Percentiles rank a stretch among this genome's conserved stretches.
These are phyloP conservation scores for Setomelanomma holmii DNA, from an alignment of 2,329 filamentous ascomycete genomes.

Conservation along the genomic window DNA sequence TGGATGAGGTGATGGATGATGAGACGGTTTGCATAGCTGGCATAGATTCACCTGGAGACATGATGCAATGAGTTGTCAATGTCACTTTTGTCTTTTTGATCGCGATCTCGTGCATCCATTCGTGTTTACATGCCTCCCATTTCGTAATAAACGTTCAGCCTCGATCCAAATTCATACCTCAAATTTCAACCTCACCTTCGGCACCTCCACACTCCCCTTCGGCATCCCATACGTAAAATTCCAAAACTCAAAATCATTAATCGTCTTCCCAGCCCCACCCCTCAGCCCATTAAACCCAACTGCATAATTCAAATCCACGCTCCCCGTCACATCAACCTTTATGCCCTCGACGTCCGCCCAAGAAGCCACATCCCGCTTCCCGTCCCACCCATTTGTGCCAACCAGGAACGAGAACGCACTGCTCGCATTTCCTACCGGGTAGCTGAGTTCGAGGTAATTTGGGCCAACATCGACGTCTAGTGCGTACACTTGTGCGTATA, in stretches of 20 bases:
- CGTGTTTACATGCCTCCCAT: neutral
- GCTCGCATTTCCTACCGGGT: constrained; percentile 59
- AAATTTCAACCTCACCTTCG: constrained; percentile 33
- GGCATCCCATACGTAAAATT: constrained; percentile 53
- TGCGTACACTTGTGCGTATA: constrained; percentile 37
- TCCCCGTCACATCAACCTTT: constrained; percentile 55
- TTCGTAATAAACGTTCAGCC: no score
- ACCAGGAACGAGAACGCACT: constrained; percentile 62
- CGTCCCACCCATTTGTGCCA: constrained; percentile 52
- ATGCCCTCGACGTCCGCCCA: constrained; percentile 61
- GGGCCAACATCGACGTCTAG: constrained; percentile 29
- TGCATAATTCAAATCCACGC: constrained; percentile 49
- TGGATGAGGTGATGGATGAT: neutral
- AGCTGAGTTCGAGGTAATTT: constrained; percentile 57
- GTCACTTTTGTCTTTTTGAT: neutral
- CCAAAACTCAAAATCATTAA: constrained; percentile 53
- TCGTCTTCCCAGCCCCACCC: constrained; percentile 45
- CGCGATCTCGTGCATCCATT: neutral
- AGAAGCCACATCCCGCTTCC: constrained; percentile 52
- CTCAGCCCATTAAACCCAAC: constrained; percentile 55
- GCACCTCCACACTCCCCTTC: constrained; percentile 27
- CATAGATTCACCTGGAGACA: neutral
- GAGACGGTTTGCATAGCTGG: neutral
- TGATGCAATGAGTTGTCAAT: neutral
- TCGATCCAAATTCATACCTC: no score